phyloP scores from a whole-genome alignment of 495 filamentous ascomycete species.

The Schizothecium vesticola region DNA sequence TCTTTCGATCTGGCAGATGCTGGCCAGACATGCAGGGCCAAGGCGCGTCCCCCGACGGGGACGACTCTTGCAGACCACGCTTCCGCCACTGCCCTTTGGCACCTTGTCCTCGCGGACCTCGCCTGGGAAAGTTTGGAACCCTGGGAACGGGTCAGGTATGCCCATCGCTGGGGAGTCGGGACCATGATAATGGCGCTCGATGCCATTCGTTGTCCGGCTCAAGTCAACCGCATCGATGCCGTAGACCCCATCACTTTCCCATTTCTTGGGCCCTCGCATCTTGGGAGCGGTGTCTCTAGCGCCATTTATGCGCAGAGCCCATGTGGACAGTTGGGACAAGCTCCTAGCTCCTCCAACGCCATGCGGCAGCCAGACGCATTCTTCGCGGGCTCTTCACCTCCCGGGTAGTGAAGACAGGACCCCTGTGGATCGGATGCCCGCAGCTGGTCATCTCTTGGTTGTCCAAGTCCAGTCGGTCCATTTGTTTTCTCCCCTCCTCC shows the following conservation, averaged over 20 bases:
- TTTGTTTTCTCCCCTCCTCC: background rate
- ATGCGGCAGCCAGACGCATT: background rate
- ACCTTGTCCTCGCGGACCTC: background rate
- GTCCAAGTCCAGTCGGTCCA: background rate
- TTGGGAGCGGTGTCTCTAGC: background rate
- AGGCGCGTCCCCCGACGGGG: constrained; percentile 1
- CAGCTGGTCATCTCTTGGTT: background rate
- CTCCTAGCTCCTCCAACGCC: background rate
- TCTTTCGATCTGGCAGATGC: constrained; percentile 7
- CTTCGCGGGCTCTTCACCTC: background rate
- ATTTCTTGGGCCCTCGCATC: constrained; percentile 5
- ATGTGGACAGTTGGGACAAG: background rate
- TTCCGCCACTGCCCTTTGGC: background rate
- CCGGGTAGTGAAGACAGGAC: background rate
- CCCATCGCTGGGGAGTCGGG: background rate
- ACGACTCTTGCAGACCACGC: constrained; percentile 1
- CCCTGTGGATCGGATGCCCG: background rate
- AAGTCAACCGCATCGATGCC: background rate
- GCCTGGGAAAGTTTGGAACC: background rate
- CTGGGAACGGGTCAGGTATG: background rate
- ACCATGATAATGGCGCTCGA: constrained; percentile 6
- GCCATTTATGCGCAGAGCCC: constrained; percentile 4
- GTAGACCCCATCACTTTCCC: constrained; percentile 1
- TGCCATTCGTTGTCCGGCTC: background rate
- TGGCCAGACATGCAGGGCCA: constrained; percentile 2